A percentile compares a stretch with the other conserved stretches of the same genome.
phyloP scores from a whole-genome alignment of 2,329 filamentous ascomycete genomes.

The Alternaria consortialis region DNA sequence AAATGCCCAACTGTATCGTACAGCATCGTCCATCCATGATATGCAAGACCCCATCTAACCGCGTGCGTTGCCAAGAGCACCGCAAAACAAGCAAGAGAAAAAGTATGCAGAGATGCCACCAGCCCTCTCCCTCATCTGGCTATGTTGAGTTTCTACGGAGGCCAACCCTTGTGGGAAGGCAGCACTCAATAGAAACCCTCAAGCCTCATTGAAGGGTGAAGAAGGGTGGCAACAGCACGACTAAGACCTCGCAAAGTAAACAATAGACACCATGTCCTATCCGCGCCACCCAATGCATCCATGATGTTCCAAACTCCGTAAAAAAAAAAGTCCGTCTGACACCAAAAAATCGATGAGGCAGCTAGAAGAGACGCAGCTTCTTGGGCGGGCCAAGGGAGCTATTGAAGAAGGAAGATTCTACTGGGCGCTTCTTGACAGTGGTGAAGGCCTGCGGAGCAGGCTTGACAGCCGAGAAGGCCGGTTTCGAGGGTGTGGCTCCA shows the following conservation, averaged over 20 bases:
- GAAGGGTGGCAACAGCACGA: conserved; percentile 1
- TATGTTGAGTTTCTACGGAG: conserved; percentile 29
- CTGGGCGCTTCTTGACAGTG: conserved; percentile 33
- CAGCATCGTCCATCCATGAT: conserved; percentile 11
- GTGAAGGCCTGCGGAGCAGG: conserved; percentile 23
- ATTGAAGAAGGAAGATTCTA: conserved; percentile 26
- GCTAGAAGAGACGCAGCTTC: conserved; percentile 37
- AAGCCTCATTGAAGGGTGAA: conserved; percentile 23
- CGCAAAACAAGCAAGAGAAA: neutral
- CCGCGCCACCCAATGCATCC: conserved; percentile 1
- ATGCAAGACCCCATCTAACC: neutral
- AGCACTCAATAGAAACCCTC: conserved; percentile 26
- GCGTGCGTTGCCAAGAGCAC: neutral
- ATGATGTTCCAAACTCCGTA: conserved; percentile 9
- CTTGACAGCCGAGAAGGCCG: conserved; percentile 27
- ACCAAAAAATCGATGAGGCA: neutral
- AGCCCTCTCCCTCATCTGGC: conserved; percentile 23
- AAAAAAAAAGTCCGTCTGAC: conserved; percentile 2
- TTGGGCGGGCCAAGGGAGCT: conserved; percentile 36
- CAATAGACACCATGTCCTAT: neutral
- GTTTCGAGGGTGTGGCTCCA: conserved; percentile 34
- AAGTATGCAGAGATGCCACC: conserved; percentile 7
- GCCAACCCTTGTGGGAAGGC: conserved; percentile 29
- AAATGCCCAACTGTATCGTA: conserved; percentile 12
- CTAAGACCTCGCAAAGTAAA: conserved; percentile 3